Base-by-base conservation (phyloP, 1,139 yeast species). In the Williopsis jadinii region DNA sequence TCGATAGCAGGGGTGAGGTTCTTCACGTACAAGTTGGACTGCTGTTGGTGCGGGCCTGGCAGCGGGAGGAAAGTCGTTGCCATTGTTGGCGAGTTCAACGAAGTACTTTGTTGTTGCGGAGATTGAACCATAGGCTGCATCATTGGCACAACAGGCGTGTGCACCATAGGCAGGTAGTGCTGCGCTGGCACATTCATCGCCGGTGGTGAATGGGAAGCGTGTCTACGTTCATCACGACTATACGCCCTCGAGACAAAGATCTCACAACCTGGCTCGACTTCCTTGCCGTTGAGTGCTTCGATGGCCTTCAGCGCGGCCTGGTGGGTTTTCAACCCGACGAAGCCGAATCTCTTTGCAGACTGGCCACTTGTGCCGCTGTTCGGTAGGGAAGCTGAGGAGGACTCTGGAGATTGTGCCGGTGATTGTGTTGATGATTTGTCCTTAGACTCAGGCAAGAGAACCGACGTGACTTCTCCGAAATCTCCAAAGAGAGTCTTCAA, bases 21-120 rank as follows among this genome's bases (percentile, higher is more conserved):
- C 44, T 71, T 75, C 15, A 78, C 75, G 52, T 77, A 78, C 35
- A 78, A 64, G 53, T 78, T 78, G 2, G 83, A 74, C 51, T 76
- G 82, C 56, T 78, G 84, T 38, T 55, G 56, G 49, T 61, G 54
- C 30, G 66, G 68, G 3, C 68, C 64, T 12, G 70, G 63, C 15
- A 61, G 45, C 24, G 69, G 55, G 8, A 45, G 13, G 37, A 35
- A 35, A 4, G 24, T 11, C 24, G n/a, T n/a, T 13, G n/a, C 24
- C 34, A n/a, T 28, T n/a, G 37, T 11, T 32, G 24, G 34, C 3
- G 24, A 36, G 35, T 15, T 11, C 12, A 11, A n/a, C 12, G n/a
- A 11, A 11, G 30, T 28, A 28, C 30, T 28, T n/a, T 28, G 30
- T 8, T 28, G 30, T 28, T 28, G n/a, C 12, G 30, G 30, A n/a